Conservation (phyloP, 2,329 filamentous ascomycete genomes). For the Arthrobotrys entomopaga region DNA sequence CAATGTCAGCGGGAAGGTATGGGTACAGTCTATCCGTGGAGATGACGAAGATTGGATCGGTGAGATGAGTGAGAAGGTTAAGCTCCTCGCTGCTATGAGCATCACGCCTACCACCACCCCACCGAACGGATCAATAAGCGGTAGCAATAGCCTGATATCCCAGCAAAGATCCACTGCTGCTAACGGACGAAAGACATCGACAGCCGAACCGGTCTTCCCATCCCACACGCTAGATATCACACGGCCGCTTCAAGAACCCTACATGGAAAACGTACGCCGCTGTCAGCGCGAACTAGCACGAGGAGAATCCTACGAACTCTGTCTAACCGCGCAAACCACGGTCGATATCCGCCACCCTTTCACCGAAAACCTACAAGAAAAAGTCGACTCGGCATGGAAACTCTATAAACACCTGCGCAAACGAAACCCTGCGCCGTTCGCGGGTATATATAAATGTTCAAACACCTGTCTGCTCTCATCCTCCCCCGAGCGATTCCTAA, state of each 20-base stretch:
- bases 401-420: slow-evolving; percentile 76
- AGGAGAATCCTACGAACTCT: slow-evolving; percentile 64
- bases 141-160: background rate
- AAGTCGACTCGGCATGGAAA: slow-evolving; percentile 69
- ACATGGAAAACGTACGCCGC: slow-evolving; percentile 60
- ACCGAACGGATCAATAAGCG: slow-evolving; percentile 18
- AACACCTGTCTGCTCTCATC: slow-evolving; percentile 78
- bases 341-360: slow-evolving; percentile 58
- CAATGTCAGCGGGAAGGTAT: slow-evolving; percentile 70
- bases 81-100: slow-evolving; percentile 58
- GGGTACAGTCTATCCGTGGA: slow-evolving; percentile 73
- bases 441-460: slow-evolving; percentile 79
- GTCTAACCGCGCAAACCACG: slow-evolving; percentile 60
- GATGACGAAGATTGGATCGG: slow-evolving; percentile 66
- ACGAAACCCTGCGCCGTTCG: slow-evolving; percentile 84
- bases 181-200: background rate
- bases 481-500: slow-evolving; percentile 89
- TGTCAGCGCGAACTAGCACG: slow-evolving; percentile 61
- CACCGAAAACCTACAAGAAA: slow-evolving; percentile 60
- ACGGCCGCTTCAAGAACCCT: slow-evolving; percentile 57
- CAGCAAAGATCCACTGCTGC: background rate
- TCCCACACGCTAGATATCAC: slow-evolving; percentile 17
- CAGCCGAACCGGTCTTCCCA: slow-evolving; percentile 29
- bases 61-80: slow-evolving; percentile 60
- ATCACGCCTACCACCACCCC: slow-evolving; percentile 57